Base-by-base conservation (phyloP, 495 filamentous ascomycete species). In the Apiosordaria backusii region DNA sequence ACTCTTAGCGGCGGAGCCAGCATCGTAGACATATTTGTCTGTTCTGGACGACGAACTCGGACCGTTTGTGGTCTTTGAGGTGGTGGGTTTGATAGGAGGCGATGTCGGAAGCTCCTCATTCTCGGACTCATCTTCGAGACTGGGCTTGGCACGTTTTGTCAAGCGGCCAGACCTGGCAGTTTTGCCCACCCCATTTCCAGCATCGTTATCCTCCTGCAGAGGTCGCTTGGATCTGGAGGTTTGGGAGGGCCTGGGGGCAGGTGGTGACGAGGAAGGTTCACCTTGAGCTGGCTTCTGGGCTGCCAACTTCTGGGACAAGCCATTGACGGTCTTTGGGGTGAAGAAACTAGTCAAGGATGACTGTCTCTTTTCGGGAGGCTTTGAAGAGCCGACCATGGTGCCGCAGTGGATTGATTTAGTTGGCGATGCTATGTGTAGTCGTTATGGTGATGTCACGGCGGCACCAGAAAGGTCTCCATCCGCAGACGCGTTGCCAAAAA, bases 281-380 rank as follows among this genome's bases (percentile, higher is more conserved):
- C 22, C 24, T 25, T 21, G 16, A 0, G 69, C 6, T 62, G 60
- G 24, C 27, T 50, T 74, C 68, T 64, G 63, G 66, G 61, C 62
- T 18, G 64, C 65, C 57, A 10, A 57, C 57, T 61, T 68, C 67
- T 70, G 67, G 59, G 62, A 72, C 63, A 72, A 60, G 53, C 72
- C 74, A 73, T 76, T 76, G 68, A 76, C 69, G 6, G 89, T 79
- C 71, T 86, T 90, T 25, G 85, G 86, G 3, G 86, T 86, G 75
- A 97, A 97, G 80, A 97, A 97, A 75, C 85, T 93, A 1, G 92
- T 92, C 60, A 97, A 88, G 4, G 90, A 90, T 65, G 89, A 85
- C 73, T 97, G 92, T 71, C 89, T 92, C 76, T 89, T 88, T 7
- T 67, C 74, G 62, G 75, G 58, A 1, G 75, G 57, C 25, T 78